Evolutionary conservation across 164 flowering plant species (phyloP).

Genomic region (Tetrastigma voinierianum): DNA sequence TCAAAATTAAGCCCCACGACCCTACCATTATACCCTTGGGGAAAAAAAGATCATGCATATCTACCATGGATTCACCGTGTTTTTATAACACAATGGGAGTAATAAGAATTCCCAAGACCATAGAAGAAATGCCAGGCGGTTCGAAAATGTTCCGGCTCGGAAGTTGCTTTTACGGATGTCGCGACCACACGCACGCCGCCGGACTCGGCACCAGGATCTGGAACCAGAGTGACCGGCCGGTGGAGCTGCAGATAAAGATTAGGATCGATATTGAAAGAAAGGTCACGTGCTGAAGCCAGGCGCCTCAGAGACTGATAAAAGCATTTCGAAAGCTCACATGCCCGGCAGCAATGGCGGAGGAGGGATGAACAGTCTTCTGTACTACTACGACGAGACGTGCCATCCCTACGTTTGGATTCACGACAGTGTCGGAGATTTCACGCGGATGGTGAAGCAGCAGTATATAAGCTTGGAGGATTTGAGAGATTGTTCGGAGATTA

Average conservation of each 20-base stretch:
- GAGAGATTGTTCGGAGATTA: slow-evolving; percentile 75
- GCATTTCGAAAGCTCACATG: slow-evolving; percentile 71
- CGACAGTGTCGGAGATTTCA: slow-evolving; percentile 54
- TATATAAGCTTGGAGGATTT: slow-evolving; percentile 78
- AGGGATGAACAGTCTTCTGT: slow-evolving; percentile 54
- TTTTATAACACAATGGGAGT: slow-evolving; percentile 4
- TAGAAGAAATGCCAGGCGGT: slow-evolving; percentile 27
- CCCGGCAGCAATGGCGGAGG: slow-evolving; percentile 28
- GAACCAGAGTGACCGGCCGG: slow-evolving; percentile 62
- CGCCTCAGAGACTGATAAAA: slow-evolving; percentile 60
- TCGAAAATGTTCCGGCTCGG: slow-evolving; percentile 24
- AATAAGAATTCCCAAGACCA: slow-evolving; percentile 2
- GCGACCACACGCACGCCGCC: slow-evolving; percentile 37
- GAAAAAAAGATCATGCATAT: slow-evolving; percentile 10
- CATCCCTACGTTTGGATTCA: slow-evolving; percentile 85
- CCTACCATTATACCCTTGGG: slow-evolving; percentile 25
- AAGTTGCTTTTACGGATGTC: slow-evolving; percentile 53
- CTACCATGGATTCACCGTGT: neutral
- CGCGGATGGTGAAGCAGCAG: slow-evolving; percentile 82
- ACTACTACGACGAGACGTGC: slow-evolving; percentile 67
- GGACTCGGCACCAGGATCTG: slow-evolving; percentile 58
- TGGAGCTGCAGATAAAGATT: slow-evolving; percentile 81
- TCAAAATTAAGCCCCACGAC: slow-evolving; percentile 11
- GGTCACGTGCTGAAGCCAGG: slow-evolving; percentile 74
- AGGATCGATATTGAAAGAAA: slow-evolving; percentile 72